Evolutionary conservation across 202 grass and related monocot species (phyloP).

Genomic region (Bolboschoenoplectus hybrid): DNA sequence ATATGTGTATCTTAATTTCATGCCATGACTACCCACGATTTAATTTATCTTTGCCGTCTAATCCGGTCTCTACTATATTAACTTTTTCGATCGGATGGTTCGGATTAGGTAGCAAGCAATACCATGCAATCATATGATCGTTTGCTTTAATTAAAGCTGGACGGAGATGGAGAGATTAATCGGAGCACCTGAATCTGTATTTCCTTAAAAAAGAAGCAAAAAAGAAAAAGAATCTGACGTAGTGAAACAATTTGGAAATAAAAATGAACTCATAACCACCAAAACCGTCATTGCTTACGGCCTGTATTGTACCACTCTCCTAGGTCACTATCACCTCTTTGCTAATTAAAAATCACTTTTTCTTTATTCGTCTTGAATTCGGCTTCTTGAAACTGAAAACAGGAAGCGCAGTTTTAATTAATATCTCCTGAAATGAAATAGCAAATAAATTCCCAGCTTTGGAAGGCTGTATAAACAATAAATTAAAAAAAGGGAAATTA

Average conservation of each 20-base stretch:
- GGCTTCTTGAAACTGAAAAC: not conserved
- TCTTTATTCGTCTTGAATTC: not conserved
- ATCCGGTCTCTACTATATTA: too few relatives aligned
- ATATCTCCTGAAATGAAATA: not conserved
- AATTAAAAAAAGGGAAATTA: not conserved
- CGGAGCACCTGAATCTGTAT: not conserved
- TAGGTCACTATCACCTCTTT: not conserved
- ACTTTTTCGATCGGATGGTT: too few relatives aligned
- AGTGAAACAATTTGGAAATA: not conserved
- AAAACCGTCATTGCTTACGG: conserved; percentile 18
- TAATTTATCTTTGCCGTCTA: too few relatives aligned
- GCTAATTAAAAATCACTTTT: not conserved
- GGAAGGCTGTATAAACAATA: not conserved
- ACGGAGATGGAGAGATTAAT: not conserved
- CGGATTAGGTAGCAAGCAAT: too few relatives aligned
- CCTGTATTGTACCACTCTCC: not conserved
- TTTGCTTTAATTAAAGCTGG: not conserved
- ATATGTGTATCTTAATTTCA: too few relatives aligned
- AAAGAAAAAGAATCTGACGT: not conserved
- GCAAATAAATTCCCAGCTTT: not conserved
- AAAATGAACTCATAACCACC: conserved; percentile 1
- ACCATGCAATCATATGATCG: too few relatives aligned
- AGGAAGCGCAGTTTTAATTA: not conserved
- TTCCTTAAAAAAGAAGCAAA: not conserved
- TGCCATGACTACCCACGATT: too few relatives aligned